Percentiles rank a stretch among this genome's conserved stretches.
Evolutionary conservation across 2,329 filamentous ascomycete species (phyloP).

Genomic region (Penicillium sclerotigenum): DNA sequence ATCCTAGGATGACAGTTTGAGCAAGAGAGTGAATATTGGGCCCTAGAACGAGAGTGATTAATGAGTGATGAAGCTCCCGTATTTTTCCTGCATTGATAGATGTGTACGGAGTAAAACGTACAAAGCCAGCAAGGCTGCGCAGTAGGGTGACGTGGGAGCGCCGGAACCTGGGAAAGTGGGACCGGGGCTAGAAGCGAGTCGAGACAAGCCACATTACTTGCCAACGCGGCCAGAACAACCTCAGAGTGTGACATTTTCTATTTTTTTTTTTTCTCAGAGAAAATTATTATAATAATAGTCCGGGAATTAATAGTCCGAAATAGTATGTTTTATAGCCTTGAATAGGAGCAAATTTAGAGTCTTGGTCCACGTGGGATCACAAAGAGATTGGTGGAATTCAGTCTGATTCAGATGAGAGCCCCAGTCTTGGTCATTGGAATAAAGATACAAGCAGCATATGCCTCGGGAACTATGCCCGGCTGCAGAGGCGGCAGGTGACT

Average conservation of each 20-base stretch:
- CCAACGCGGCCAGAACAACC: neutral
- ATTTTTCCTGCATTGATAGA: neutral
- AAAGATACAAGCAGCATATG: neutral
- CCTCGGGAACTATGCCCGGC: constrained; percentile 1
- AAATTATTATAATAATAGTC: neutral
- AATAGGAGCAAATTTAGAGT: neutral
- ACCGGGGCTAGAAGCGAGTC: neutral
- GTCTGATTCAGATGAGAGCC: neutral
- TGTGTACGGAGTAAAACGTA: neutral
- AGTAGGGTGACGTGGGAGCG: constrained; percentile 2
- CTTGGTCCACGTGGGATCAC: neutral
- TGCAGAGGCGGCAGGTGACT: neutral
- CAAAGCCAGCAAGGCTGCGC: neutral
- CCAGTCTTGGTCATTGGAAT: neutral
- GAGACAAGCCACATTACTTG: constrained; percentile 1
- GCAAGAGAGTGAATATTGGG: neutral
- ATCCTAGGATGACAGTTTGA: neutral
- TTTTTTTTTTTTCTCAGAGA: neutral
- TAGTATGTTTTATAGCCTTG: neutral
- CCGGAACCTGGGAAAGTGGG: constrained; percentile 1
- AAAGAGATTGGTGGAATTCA: neutral
- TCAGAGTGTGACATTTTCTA: neutral
- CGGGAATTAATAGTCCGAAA: neutral
- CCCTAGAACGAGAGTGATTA: neutral
- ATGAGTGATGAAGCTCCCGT: neutral